Conservation (phyloP, 129 eudicot genomes). For the Rutidosis leptorrhynchoides region DNA sequence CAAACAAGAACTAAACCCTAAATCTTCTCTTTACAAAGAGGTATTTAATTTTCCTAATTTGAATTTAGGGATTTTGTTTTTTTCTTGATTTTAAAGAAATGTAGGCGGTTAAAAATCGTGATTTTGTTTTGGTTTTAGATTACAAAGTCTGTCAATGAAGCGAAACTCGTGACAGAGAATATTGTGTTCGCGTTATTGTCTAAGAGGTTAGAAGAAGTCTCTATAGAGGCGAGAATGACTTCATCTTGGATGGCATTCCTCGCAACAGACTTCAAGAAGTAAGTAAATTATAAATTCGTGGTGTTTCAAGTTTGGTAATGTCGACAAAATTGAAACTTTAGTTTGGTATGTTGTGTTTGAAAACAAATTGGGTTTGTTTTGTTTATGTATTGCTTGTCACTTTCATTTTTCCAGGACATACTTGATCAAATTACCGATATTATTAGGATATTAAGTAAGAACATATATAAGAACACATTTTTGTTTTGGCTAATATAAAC, state of each 20-base stretch:
- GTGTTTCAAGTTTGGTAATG: too few species aligned
- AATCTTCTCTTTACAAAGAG: slow-evolving; percentile 71
- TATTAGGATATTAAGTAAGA: too few species aligned
- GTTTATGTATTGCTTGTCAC: too few species aligned
- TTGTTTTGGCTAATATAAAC: too few species aligned
- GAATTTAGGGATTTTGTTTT: too few species aligned
- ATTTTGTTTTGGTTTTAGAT: slow-evolving; percentile 34
- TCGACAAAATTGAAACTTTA: too few species aligned
- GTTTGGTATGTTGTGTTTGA: too few species aligned
- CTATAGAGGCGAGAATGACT: slow-evolving; percentile 75
- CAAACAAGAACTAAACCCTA: slow-evolving; percentile 71
- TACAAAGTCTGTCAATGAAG: slow-evolving; percentile 72
- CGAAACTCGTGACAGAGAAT: slow-evolving; percentile 83
- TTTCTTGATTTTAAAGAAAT: slow-evolving; percentile 7
- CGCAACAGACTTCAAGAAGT: slow-evolving; percentile 81
- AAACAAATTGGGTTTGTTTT: neutral
- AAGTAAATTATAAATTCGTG: slow-evolving; percentile 28
- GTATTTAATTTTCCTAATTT: slow-evolving; percentile 25
- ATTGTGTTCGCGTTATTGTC: slow-evolving; percentile 72
- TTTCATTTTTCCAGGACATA: slow-evolving; percentile 60
- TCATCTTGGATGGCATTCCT: slow-evolving; percentile 93
- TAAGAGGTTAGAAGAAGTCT: slow-evolving; percentile 87
- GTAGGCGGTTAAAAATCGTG: neutral
- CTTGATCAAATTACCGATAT: slow-evolving; percentile 77
- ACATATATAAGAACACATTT: too few species aligned